Base-by-base conservation (phyloP, 140 eudicot species). In the Anethum foeniculum region DNA sequence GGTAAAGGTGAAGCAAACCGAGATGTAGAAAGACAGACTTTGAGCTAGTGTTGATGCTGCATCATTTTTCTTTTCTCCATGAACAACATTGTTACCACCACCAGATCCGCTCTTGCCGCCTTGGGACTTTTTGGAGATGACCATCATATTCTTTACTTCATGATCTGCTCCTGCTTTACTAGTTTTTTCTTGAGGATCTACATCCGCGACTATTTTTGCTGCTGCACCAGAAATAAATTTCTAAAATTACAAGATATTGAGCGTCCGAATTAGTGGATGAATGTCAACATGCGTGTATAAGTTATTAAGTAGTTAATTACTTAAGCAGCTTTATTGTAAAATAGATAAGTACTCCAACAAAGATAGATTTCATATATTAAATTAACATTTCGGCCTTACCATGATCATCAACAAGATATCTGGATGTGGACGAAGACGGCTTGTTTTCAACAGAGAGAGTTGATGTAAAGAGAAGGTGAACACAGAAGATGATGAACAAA, bases 401-500 rank as follows among this genome's bases (percentile, higher is more conserved):
- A 62, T 62, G 69, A 69, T 69, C 4, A 69, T 69, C 4, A 62
- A 16, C 79, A 25, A 47, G 51, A 77, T 27, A 5, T 30, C 5
- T 49, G 11, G 15, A 44, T 43, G 21, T 0, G 67, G 67, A 8
- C 30, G 67, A n/a, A 23, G 67, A 58, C 67, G 2, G 16, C 69
- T 25, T 62, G 69, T 62, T 73, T 81, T 65, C 80, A 80, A 80
- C 75, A 38, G 80, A 58, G 13, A 48, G 56, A 73, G 51, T 79
- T 41, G 82, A 81, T 30, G 56, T 34, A 32, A 76, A 34, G 56
- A 75, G 14, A 58, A 65, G 23, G 11, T 48, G 86, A 27, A 38
- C 60, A 60, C 67, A 78, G 34, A 80, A 43, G 69, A 82, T 28
- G 78, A 81, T 27, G 36, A 60, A 79, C 18, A 85, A 39, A 67